Base-by-base conservation (phyloP, 2,329 filamentous ascomycete genomes). In the Thelonectria blattea region DNA sequence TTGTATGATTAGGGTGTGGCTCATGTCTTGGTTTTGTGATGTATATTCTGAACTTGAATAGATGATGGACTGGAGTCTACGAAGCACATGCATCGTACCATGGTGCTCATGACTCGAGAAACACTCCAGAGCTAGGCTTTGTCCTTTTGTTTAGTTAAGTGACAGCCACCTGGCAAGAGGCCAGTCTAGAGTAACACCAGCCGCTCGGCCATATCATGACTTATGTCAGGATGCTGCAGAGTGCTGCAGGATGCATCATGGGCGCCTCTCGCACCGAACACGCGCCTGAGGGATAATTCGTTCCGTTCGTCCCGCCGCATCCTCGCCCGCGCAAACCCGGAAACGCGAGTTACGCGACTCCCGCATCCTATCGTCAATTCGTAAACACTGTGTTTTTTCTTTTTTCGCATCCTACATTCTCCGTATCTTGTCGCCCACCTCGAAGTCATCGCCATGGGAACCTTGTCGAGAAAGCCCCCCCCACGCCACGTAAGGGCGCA, bases 391-490 rank as follows among this genome's bases (percentile, higher is more conserved):
- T 45, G 17, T 46, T 46, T 24, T 46, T 30, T 18, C 22, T 24
- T 50, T 30, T 24, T 49, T 32, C n/a, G 30, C 7, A 8, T 50
- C 22, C 24, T 41, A 42, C 15, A 22, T 43, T 39, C 43, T 37
- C 46, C 24, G 53, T 56, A 4, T 12, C 10, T 3, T 3, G 1
- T n/a, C 8, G 20, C 22, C 6, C 34, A 5, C 15, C 24, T 51
- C 17, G 22, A 51, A 37, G 39, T 56, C 45, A 22, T 18, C 34
- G 24, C n/a, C 54, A 56, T 51, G 54, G 54, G 54, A 56, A 56
- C 54, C 54, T 14, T 20, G 54, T 56, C 30, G 41, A 46, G 39
- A 20, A n/a, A 6, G 45, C 37, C 10, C n/a, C 50, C 32, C 46
- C 39, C 39, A 37, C 30, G 54, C 39, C 47, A 51, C 47, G 54